A percentile compares a stretch with the other conserved stretches of the same genome.
Evolutionary conservation across 1,284 basidiomycete species (phyloP).

Genomic region (Neolentinus lepideus): DNA sequence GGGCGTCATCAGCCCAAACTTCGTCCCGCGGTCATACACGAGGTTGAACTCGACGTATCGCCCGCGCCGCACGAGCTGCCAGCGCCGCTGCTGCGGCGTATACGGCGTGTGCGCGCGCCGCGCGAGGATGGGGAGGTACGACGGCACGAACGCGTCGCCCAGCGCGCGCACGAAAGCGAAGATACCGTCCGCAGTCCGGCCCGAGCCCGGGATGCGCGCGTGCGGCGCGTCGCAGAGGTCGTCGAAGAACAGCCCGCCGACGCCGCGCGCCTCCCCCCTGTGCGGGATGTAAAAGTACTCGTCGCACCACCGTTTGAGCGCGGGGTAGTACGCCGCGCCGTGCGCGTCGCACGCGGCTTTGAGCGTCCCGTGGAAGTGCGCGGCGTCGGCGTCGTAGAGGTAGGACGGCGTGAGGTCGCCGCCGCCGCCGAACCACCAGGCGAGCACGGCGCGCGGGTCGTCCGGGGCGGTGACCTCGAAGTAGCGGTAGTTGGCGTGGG

Average conservation of each 20-base stretch:
- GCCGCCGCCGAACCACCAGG: constrained; percentile 99
- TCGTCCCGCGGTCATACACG: constrained; percentile 81
- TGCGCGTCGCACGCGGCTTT: constrained; percentile 76
- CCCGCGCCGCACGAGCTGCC: constrained; percentile 87
- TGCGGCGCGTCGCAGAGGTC: constrained; percentile 67
- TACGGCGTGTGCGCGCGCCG: constrained; percentile 47
- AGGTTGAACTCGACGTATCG: constrained; percentile 95
- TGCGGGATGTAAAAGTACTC: constrained; percentile 96
- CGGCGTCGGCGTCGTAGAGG: constrained; percentile 82
- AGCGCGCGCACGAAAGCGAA: constrained; percentile 70
- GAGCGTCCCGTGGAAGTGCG: constrained; percentile 81
- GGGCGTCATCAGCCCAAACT: constrained; percentile 87
- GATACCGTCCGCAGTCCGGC: constrained; percentile 52
- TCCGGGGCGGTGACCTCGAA: constrained; percentile 74
- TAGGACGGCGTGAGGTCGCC: constrained; percentile 94
- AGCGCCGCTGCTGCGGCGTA: constrained; percentile 67
- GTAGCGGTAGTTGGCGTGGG: constrained; percentile 97
- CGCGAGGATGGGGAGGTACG: constrained; percentile 80
- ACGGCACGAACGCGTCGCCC: constrained; percentile 79
- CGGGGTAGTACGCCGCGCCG: constrained; percentile 63
- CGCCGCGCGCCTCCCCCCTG: constrained; percentile 81
- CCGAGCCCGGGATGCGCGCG: constrained; percentile 40
- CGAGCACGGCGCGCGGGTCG: constrained; percentile 43
- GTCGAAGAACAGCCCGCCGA: constrained; percentile 97
- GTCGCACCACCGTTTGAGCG: constrained; percentile 96